Evolutionary conservation across 2,329 filamentous ascomycete species (phyloP), one percentile per base, ranked within the genome.

Genomic region (Cladosporium sp.): DNA sequence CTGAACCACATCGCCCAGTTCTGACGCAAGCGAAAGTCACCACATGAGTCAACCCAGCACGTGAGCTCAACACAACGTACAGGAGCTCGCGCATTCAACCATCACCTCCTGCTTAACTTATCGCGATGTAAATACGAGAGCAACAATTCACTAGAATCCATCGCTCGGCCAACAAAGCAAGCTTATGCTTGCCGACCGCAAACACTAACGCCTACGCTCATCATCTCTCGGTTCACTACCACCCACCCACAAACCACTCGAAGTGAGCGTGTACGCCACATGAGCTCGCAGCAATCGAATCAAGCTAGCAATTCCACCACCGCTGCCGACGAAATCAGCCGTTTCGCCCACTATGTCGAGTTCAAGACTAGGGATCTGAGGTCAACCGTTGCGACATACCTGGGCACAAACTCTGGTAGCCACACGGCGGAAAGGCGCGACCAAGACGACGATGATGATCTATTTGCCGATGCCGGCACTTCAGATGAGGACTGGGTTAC

Each of bases 261-360:
- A 34, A 9, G 11, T 14, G 11, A 20, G 22, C 25, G n/a, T 47
- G 37, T 12, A n/a, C n/a, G 6, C 4, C 14, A 19, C n/a, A 47
- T 30, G 43, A 25, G 8, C 15, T 47, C 22, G 43, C 43, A 47
- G 22, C n/a, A 47, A 47, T 30, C 43, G 15, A 12, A 22, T 47
- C 22, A 47, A 47, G 15, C 15, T 30, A 17, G 15, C 7, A 19
- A 22, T 20, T 7, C 34, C 14, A 49, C 42, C 54, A 56, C 40
- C 20, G 42, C 54, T 15, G 15, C 30, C 11, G 54, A 56, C 19
- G 54, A 56, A 22, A 20, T 56, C 15, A 56, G 6, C 12, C 54
- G 54, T 42, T 49, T 56, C 20, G 54, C 34, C 7, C 34, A 9
- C 20, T 39, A 40, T 34, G 19, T 56, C 42, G 54, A 56, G 28